A percentile compares a stretch with the other conserved stretches of the same genome.
These are phyloP conservation scores for Juglanconis juglandina DNA, from an alignment of 2,329 filamentous ascomycete species.

Conservation along the genomic window DNA sequence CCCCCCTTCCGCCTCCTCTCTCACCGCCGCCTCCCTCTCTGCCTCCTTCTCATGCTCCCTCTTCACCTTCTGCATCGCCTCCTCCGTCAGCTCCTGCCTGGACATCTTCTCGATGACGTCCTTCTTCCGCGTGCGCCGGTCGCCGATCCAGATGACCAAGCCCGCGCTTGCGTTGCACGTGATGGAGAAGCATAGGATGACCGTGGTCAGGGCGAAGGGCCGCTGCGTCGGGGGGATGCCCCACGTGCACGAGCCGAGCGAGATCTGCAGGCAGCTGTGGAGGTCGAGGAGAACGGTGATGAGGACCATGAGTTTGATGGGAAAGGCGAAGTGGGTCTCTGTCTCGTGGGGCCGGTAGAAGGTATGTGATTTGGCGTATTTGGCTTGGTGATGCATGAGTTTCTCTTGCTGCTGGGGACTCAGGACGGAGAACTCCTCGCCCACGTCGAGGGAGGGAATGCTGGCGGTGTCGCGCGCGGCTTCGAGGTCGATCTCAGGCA, in stretches of 20 bases:
- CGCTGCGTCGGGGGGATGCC: slow-evolving; percentile 68
- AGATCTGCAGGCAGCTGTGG: slow-evolving; percentile 77
- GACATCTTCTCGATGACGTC: slow-evolving; percentile 76
- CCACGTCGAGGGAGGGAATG: slow-evolving; percentile 37
- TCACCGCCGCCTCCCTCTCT: slow-evolving; percentile 17
- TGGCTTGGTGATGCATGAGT: slow-evolving; percentile 73
- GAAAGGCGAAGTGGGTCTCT: slow-evolving; percentile 75
- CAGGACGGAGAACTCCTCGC: slow-evolving; percentile 57
- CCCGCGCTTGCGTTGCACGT: slow-evolving; percentile 74
- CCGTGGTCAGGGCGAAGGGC: slow-evolving; percentile 70
- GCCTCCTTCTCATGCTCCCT: slow-evolving; percentile 39
- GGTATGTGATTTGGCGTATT: slow-evolving; percentile 77
- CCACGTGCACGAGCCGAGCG: slow-evolving; percentile 76
- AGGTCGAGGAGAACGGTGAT: slow-evolving; percentile 77
- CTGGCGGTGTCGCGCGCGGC: slow-evolving; percentile 39
- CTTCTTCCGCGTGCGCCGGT: slow-evolving; percentile 77
- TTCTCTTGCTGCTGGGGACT: slow-evolving; percentile 63
- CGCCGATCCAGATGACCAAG: slow-evolving; percentile 71
- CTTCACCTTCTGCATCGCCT: slow-evolving; percentile 49
- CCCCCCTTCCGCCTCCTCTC: slow-evolving; percentile 4
- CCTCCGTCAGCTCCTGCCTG: slow-evolving; percentile 68
- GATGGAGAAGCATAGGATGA: slow-evolving; percentile 77
- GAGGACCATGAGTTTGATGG: slow-evolving; percentile 68
- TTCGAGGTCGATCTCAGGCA: slow-evolving; percentile 32
- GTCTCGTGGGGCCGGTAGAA: slow-evolving; percentile 91